Evolutionary conservation across 2,329 filamentous ascomycete species (phyloP), one percentile per base, ranked within the genome.

Genomic region (Xylariomycetidae sp.): DNA sequence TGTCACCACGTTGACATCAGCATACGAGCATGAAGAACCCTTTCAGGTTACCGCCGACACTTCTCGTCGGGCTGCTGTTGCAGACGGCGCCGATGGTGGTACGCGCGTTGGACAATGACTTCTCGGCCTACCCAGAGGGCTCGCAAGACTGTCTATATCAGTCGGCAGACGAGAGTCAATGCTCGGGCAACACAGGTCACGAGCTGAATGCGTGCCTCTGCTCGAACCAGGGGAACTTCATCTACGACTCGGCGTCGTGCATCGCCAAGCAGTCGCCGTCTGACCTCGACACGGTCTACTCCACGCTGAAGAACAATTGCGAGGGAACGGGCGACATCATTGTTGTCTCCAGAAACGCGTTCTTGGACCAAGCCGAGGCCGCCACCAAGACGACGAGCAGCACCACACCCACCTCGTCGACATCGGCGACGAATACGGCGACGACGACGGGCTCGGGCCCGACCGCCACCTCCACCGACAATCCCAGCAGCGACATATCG

Each of bases 131-230:
- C 40, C 67, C 68, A 1, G 12, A 44, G 15, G 48, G 40, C 14
- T 51, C 67, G 2, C 65, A 67, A 35, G 6, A 47, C 6, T 76
- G 72, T 37, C 54, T 75, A 1, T 50, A 60, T 41, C 29, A 56
- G 12, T 57, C 68, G 4, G 60, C 67, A 19, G 47, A 56, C 29
- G 19, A 38, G 14, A 63, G 61, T 12, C 44, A 50, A 4, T 76
- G 72, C 52, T 52, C 54, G 5, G 64, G 63, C 13, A 46, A 48
- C 14, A 61, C 60, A 0, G 56, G 59, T 3, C 27, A 46, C 0
- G 52, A 60, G 19, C 55, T 72, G 40, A 74, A 75, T 43, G 32
- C 48, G 2, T 76, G 72, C 33, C 57, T 74, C 2, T 76, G 72
- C 47, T 49, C 51, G 40, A 72, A 74, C 41, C 54, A 58, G 19